phyloP scores from a whole-genome alignment of 352 stramenopile genomes.

The Halophytophthora polymorphica region DNA sequence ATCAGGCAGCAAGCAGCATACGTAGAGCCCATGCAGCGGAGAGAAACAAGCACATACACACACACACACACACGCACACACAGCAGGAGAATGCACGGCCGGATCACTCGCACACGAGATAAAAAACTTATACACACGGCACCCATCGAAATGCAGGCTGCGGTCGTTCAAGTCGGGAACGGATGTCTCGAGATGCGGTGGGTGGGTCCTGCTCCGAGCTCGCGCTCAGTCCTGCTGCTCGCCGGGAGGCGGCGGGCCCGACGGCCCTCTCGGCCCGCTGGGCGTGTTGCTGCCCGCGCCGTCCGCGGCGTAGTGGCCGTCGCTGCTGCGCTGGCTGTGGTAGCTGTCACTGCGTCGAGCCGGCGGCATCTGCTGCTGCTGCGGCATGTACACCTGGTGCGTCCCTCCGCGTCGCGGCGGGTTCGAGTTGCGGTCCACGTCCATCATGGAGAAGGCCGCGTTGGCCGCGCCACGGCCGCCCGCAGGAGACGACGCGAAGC shows the following conservation, averaged over 20 bases:
- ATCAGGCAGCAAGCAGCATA: too few relatives aligned
- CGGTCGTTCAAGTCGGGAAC: neutral
- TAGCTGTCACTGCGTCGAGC: constrained; percentile 20
- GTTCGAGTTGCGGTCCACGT: constrained; percentile 51
- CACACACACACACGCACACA: neutral
- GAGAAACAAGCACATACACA: neutral
- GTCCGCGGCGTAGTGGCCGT: constrained; percentile 16
- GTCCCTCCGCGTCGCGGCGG: constrained; percentile 14
- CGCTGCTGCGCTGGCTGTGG: constrained; percentile 14
- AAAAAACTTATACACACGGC: constrained; percentile 13
- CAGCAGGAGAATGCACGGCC: neutral
- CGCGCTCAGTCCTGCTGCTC: constrained; percentile 15
- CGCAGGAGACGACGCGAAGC: constrained; percentile 17
- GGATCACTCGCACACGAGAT: neutral
- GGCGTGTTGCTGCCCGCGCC: neutral
- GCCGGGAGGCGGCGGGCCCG: neutral
- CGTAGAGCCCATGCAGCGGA: too few relatives aligned
- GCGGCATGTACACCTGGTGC: constrained; percentile 9
- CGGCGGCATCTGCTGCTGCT: constrained; percentile 10
- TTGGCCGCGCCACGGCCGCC: constrained; percentile 13
- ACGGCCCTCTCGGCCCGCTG: too few relatives aligned
- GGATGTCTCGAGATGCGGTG: too few relatives aligned
- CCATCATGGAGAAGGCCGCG: constrained; percentile 61
- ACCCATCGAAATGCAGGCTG: neutral
- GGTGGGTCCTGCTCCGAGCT: constrained; percentile 4